Evolutionary conservation across 345 rosid genomes (phyloP), one percentile per base, ranked within the genome.

Genomic region (Eutrema japonicum): DNA sequence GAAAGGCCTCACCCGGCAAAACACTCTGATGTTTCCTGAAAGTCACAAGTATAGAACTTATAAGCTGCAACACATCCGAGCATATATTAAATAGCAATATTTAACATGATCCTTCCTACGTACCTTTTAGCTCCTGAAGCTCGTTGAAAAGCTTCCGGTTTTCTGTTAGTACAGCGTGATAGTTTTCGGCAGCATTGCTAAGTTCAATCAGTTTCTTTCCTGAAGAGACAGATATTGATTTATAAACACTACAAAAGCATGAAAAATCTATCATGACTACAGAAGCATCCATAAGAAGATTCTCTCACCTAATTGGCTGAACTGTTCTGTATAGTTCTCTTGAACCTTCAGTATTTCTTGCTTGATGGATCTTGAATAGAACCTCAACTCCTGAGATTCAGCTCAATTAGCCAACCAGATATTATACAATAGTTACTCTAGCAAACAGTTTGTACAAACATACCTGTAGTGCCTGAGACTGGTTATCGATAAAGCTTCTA

Each of bases 61-160:
- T 22, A 12, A 46, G 45, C 43, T 61, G 29, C 42, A 33, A 51
- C 52, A 61, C n/a, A 49, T 38, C 26, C 5, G 1, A 41, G 22
- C 53, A 13, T 36, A 32, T 41, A 12, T 42, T n/a, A 35, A 66
- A 43, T 7, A 35, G 3, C 57, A 45, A 64, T 16, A 37, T 11
- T 50, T 43, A 58, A 18, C 55, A 43, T 37, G 51, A 45, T 32
- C 36, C 10, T 16, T 32, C 36, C 10, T 16, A 1, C 16, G 30
- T 62, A 92, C 99, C 99, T 95, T 86, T 92, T 66, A 92, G 77
- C 73, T 95, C 99, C 72, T 95, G 97, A 60, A 95, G 83, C 83
- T 95, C 99, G 47, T 90, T 95, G 76, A 86, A 95, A 53, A 95
- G 70, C 83, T 66, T 90, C 43, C 87, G 79, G 56, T 95, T 95